Conservation (phyloP, 2,329 filamentous ascomycete species). For the Colletotrichum sp. region DNA sequence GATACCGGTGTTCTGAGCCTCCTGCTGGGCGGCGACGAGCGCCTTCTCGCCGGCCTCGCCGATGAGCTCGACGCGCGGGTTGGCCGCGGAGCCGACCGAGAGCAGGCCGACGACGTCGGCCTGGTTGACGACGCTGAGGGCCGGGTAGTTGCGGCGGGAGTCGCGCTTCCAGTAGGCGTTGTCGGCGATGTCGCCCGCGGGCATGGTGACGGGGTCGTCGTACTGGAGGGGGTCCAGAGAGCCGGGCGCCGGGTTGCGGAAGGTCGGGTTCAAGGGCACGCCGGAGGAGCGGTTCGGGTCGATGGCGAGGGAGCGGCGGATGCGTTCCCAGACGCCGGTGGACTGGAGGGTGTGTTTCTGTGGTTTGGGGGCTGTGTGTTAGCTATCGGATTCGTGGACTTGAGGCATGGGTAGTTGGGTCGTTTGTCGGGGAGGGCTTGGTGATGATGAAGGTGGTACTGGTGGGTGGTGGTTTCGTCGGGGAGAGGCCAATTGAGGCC, state of each 20-base stretch:
- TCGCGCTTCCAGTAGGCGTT: conserved; percentile 99
- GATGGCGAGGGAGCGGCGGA: conserved; percentile 80
- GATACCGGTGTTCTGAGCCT: conserved; percentile 74
- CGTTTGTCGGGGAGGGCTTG: conserved; percentile 7
- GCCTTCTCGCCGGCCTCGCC: conserved; percentile 64
- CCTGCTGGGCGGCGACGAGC: conserved; percentile 76
- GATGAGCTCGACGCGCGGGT: conserved; percentile 83
- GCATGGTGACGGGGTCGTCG: conserved; percentile 82
- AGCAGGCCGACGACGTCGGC: conserved; percentile 85
- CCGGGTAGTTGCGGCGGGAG: conserved; percentile 80
- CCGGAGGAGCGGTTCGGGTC: conserved; percentile 90
- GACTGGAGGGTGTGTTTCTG: conserved; percentile 98
- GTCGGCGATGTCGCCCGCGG: conserved; percentile 87
- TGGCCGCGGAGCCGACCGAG: conserved; percentile 79
- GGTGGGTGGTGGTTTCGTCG: not conserved
- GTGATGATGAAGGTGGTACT: not conserved
- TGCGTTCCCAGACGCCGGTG: conserved; percentile 81
- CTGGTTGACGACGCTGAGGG: conserved; percentile 80
- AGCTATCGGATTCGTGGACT: not conserved
- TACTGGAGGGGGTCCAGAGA: conserved; percentile 72
- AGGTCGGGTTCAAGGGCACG: conserved; percentile 91
- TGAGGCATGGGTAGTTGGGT: not conserved
- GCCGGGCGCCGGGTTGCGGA: conserved; percentile 84
- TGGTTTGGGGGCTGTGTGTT: conserved; percentile 15
- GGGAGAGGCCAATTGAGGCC: not conserved